Evolutionary conservation across 2,329 filamentous ascomycete genomes (phyloP), one percentile per base, ranked within the genome.

Genomic region (Exutisphaerella laricina): DNA sequence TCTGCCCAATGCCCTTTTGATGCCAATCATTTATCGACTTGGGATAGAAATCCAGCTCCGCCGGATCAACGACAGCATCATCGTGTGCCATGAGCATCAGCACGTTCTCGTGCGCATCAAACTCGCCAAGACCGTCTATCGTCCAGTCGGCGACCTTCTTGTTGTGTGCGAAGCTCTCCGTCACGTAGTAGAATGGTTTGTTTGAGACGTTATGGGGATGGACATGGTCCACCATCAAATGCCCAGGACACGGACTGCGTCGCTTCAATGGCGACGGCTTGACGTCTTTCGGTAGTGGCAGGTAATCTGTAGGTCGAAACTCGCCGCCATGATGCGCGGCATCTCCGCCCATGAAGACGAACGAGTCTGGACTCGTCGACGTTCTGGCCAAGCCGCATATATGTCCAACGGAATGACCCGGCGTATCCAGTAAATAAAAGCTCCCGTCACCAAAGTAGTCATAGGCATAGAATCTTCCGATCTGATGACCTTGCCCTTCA

Each of bases 401-500:
- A 51, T 76, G 73, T 1, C 71, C 72, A 8, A 72, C 57, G 0
- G 69, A 66, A 51, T 78, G 74, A 1, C 77, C 77, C 0, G 74
- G 74, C 3, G 69, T 67, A 49, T 75, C 63, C 20, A 79, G 63
- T 1, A 79, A 63, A 53, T 77, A 78, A 49, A 80, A 75, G 16
- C 63, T 69, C 1, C 75, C 75, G 53, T 80, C 76, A 3, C 69
- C 69, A 42, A 78, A 79, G 53, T 70, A 78, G 54, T 80, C 76
- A 18, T 64, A 59, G 2, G 72, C 72, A 22, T 63, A 52, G 53
- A 74, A 74, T 6, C 65, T 55, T 1, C 70, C 72, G 14, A 75
- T 69, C 45, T 67, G 64, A 3, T 70, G 43, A 4, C 50, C 57
- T n/a, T 51, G 50, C 17, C 56, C 48, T 30, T 61, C 54, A 29